Conservation (phyloP, 139 green algal species). For the Asterochloris erici region DNA sequence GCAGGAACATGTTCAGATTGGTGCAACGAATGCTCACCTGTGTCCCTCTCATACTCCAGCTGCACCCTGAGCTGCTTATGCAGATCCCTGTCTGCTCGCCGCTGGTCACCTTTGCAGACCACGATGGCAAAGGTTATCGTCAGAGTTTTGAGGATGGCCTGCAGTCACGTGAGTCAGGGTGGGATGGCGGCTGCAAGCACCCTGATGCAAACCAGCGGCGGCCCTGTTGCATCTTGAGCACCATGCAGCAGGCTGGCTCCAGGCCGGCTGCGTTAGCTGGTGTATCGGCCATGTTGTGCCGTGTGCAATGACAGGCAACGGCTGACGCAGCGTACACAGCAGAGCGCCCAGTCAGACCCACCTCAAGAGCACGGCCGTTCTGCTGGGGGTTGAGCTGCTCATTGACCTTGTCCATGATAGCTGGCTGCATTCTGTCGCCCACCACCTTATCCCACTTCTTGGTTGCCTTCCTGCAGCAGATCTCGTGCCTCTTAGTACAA, state of each 20-base stretch:
- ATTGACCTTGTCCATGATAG: too few relatives aligned
- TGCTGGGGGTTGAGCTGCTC: too few relatives aligned
- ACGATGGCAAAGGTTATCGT: conserved; percentile 23
- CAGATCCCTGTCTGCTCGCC: conserved; percentile 23
- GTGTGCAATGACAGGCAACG: too few relatives aligned
- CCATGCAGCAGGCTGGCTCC: too few relatives aligned
- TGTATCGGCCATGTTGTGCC: too few relatives aligned
- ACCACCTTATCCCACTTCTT: background rate
- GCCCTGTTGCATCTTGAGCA: too few relatives aligned
- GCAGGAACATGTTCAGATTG: background rate
- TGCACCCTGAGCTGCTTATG: conserved; percentile 27
- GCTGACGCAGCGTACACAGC: too few relatives aligned
- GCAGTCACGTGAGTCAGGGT: background rate
- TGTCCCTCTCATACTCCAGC: conserved; percentile 40
- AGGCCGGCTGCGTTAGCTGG: too few relatives aligned
- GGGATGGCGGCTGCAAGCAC: background rate
- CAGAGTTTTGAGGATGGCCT: conserved; percentile 12
- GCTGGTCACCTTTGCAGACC: conserved; percentile 20
- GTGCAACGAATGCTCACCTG: background rate
- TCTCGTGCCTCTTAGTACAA: background rate
- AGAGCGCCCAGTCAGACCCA: too few relatives aligned
- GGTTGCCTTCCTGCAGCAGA: conserved; percentile 32
- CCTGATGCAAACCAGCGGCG: background rate
- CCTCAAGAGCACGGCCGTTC: too few relatives aligned
- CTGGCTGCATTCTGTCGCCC: too few relatives aligned